Conservation (phyloP, 1,139 yeast species). For the Scheffersomyces titani region DNA sequence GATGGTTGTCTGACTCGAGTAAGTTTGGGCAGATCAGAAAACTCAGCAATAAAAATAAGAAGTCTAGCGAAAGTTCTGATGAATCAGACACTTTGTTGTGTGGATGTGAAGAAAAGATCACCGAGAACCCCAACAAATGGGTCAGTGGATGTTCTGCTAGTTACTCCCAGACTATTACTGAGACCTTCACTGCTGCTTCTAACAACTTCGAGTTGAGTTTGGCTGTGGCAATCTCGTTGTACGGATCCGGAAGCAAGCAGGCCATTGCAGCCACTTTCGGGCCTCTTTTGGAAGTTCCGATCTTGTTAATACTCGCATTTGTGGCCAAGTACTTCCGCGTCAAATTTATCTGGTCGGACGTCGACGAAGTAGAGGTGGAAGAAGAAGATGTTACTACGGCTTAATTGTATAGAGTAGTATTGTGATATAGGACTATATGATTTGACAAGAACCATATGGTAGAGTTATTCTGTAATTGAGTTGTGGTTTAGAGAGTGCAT, state of each 20-base stretch:
- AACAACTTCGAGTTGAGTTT: slow-evolving; percentile 38
- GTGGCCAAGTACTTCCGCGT: slow-evolving; percentile 36
- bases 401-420: not conserved
- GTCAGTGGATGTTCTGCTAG: slow-evolving; percentile 33
- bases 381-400: not conserved
- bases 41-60: slow-evolving; percentile 3
- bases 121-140: slow-evolving; percentile 17
- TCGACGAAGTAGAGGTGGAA: slow-evolving; percentile 7
- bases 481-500: not conserved
- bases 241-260: slow-evolving; percentile 54
- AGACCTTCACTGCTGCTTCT: slow-evolving; percentile 59
- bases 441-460: not conserved
- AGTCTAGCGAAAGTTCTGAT: not conserved
- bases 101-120: slow-evolving; percentile 36
- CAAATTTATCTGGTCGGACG: slow-evolving; percentile 27
- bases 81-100: slow-evolving; percentile 22
- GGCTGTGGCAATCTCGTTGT: slow-evolving; percentile 55
- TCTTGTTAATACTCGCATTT: slow-evolving; percentile 41
- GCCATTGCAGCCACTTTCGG: slow-evolving; percentile 65
- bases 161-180: slow-evolving; percentile 48
- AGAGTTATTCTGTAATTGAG: too few relatives aligned
- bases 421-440: too few relatives aligned
- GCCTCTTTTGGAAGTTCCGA: slow-evolving; percentile 35
- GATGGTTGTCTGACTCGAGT: slow-evolving; percentile 22
- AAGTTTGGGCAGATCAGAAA: not conserved